Conservation (phyloP, 2,329 filamentous ascomycete species). For the Epichloe bromicola region DNA sequence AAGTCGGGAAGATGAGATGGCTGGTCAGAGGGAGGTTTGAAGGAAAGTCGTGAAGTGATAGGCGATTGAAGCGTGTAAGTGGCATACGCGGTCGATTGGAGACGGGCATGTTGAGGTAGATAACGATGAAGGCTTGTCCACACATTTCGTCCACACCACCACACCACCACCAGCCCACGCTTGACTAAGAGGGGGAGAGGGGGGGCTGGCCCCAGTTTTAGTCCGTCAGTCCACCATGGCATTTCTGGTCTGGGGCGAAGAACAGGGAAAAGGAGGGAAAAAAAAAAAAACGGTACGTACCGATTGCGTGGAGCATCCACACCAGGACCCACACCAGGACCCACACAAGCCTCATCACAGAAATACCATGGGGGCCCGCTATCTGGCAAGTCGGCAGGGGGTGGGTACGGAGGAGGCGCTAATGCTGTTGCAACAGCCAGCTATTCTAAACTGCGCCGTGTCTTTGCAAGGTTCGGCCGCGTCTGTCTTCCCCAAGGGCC, state of each 20-base stretch:
- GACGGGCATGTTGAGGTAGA: constrained; percentile 16
- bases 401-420: constrained; percentile 4
- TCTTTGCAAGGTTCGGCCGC: constrained; percentile 19
- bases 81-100: constrained; percentile 5
- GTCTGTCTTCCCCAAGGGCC: not conserved
- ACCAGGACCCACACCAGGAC: constrained; percentile 15
- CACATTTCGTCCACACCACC: not conserved
- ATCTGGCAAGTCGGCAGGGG: constrained; percentile 19
- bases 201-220: not conserved
- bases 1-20: not conserved
- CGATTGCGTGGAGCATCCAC: constrained; percentile 26
- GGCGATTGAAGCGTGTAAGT: constrained; percentile 13
- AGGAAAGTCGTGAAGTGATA: constrained; percentile 25
- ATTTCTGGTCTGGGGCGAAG: not conserved
- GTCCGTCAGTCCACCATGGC: not conserved
- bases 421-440: constrained; percentile 26
- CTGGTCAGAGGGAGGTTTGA: constrained; percentile 11
- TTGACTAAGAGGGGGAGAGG: not conserved
- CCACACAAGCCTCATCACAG: constrained; percentile 17
- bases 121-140: constrained; percentile 9
- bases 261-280: not conserved
- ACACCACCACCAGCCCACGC: not conserved
- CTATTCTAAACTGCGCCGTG: constrained; percentile 29
- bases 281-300: constrained; percentile 6
- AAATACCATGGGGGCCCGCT: constrained; percentile 14